Evolutionary conservation across 1,284 basidiomycete species (phyloP), one percentile per base, ranked within the genome.

Genomic region (Inonotus obliquus): DNA sequence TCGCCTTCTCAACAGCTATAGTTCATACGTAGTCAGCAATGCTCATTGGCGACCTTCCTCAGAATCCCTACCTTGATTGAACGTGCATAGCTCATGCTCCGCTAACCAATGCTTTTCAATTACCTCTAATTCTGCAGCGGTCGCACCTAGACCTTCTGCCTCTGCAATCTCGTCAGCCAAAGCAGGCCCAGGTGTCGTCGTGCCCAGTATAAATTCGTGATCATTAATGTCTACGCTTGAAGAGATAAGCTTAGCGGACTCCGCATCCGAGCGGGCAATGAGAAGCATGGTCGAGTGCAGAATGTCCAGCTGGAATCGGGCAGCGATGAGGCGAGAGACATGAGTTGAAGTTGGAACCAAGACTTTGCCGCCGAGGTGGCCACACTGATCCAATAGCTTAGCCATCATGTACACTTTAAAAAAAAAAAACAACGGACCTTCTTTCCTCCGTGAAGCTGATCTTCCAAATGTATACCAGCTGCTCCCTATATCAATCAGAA

Each of bases 301-400:
- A 62, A 96, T 78, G 73, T 96, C 94, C 66, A 92, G 85, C 74
- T 94, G 92, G 78, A 95, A 93, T 29, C 94, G 89, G 35, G 91
- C 80, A 13, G 92, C 84, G 65, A 93, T 80, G 60, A 96, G 83
- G 38, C 94, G 87, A 54, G 91, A 89, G 65, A 92, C 79, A 70
- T 96, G 94, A 23, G 91, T 88, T 10, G 90, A 92, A 3, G 91
- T 87, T 14, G 94, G 94, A 1, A 96, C 94, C 60, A 96, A 82
- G 48, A 96, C 93, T 75, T 96, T 96, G 61, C 94, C 94, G n/a
- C 89, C 90, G 70, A 95, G 82, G 76, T 96, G 94, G 19, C 94
- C 94, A 71, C 94, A 96, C 84, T 86, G 48, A n/a, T 39, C 6
- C n/a, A 17, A 53, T 13, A 53, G 35, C 32, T 54, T 17, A 55